Evolutionary conservation across 1,139 yeast genomes (phyloP).

Genomic region (Kazachstania sp.): DNA sequence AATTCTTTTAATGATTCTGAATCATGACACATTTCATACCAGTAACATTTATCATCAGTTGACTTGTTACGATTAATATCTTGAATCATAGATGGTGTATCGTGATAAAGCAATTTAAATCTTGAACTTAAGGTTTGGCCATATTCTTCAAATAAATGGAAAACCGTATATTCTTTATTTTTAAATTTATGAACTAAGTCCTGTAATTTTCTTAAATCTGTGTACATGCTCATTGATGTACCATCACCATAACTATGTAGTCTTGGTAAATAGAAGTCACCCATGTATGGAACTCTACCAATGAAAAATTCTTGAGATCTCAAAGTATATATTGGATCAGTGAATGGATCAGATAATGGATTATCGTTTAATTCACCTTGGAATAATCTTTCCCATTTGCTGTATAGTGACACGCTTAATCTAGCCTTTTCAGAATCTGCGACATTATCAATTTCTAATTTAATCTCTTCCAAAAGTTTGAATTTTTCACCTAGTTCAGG

Average conservation of each 20-base stretch:
- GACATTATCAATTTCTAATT: constrained; percentile 11
- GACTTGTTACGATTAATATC: constrained; percentile 17
- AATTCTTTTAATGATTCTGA: constrained; percentile 22
- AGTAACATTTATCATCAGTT: constrained; percentile 18
- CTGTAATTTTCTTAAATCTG: constrained; percentile 21
- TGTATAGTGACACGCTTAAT: constrained; percentile 14
- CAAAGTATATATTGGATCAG: constrained; percentile 26
- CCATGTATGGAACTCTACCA: constrained; percentile 29
- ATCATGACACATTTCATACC: constrained; percentile 31
- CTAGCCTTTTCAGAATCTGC: constrained; percentile 16
- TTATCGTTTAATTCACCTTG: constrained; percentile 26
- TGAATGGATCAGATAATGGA: constrained; percentile 26
- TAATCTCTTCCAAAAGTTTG: constrained; percentile 21
- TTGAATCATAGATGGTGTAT: constrained; percentile 24
- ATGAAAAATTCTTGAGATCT: constrained; percentile 28
- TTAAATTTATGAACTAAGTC: constrained; percentile 18
- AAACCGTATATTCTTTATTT: constrained; percentile 20
- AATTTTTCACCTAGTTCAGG: constrained; percentile 20
- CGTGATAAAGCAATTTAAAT: constrained; percentile 28
- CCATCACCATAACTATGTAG: constrained; percentile 24
- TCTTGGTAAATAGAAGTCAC: constrained; percentile 30
- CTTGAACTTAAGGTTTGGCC: constrained; percentile 27
- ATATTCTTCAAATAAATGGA: constrained; percentile 24
- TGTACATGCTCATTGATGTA: constrained; percentile 18
- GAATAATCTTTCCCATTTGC: constrained; percentile 24